Conservation (phyloP, 345 rosid species). For the Citrus cavaleriei region DNA sequence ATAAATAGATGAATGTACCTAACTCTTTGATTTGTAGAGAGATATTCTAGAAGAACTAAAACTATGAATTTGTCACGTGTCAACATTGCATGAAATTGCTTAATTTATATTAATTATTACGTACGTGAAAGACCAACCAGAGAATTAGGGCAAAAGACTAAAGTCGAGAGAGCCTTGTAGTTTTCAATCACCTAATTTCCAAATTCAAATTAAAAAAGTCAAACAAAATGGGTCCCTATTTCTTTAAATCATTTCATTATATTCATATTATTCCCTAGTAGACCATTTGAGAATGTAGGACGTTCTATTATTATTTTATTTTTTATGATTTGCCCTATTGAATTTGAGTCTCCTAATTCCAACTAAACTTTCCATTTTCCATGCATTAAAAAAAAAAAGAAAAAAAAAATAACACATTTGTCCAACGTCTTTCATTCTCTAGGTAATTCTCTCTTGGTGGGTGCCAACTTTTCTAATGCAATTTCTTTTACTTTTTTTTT, state of each 20-base stretch:
- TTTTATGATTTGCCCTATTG: not conserved
- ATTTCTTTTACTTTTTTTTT: not conserved
- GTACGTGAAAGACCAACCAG: conserved; percentile 12
- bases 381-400: not conserved
- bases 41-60: conserved; percentile 9
- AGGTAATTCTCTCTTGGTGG: conserved; percentile 27
- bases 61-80: not conserved
- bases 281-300: conserved; percentile 1
- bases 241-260: conserved; percentile 6
- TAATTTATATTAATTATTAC: not conserved
- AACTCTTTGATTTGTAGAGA: conserved; percentile 15
- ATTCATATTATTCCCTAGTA: not conserved
- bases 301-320: not conserved
- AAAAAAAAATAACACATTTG: not conserved
- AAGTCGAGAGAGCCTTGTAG: not conserved
- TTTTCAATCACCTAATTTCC: conserved; percentile 19
- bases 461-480: conserved; percentile 12
- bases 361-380: not conserved
- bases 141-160: not conserved
- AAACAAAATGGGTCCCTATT: conserved; percentile 37
- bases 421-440: conserved; percentile 17
- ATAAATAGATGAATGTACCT: not conserved
- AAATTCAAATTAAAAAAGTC: conserved; percentile 37
- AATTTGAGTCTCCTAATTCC: not conserved
- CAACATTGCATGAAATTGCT: not conserved